Conservation (phyloP, 2,329 filamentous ascomycete species). For the Cordyceps tenuipes region DNA sequence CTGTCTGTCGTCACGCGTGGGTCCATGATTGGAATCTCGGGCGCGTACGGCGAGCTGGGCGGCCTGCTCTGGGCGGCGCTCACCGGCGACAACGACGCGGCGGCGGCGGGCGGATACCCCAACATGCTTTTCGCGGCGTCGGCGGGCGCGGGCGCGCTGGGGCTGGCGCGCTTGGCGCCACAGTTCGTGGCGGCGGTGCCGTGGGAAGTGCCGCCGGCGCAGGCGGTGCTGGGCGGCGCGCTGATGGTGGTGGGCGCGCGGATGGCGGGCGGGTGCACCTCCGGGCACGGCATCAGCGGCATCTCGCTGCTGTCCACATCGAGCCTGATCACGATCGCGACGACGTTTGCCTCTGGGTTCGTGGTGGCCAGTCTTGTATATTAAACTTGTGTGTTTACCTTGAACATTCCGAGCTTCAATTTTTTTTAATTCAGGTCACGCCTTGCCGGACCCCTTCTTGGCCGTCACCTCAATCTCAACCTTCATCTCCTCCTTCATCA, state of each 20-base stretch:
- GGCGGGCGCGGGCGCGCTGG: constrained; percentile 38
- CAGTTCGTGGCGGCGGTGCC: constrained; percentile 20
- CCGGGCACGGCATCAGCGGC: constrained; percentile 61
- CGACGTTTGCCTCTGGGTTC: constrained; percentile 46
- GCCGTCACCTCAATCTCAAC: constrained; percentile 38
- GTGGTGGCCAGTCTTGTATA: constrained; percentile 17
- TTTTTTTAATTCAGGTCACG: background rate
- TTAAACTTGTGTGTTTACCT: too few species aligned
- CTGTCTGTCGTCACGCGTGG: constrained; percentile 45
- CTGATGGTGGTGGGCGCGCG: constrained; percentile 52
- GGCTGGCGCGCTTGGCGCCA: constrained; percentile 26
- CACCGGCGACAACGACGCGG: constrained; percentile 20
- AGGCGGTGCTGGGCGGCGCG: constrained; percentile 45
- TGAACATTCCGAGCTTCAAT: background rate
- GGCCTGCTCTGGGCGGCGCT: constrained; percentile 41
- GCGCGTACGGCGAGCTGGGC: constrained; percentile 53
- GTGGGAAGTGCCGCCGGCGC: constrained; percentile 24
- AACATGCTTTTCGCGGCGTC: constrained; percentile 46
- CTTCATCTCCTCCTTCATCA: constrained; percentile 43
- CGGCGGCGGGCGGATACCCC: constrained; percentile 23
- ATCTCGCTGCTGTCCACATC: constrained; percentile 53
- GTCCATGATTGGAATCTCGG: constrained; percentile 51
- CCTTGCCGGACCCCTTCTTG: constrained; percentile 19
- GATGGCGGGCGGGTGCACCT: constrained; percentile 58
- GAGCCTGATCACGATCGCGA: constrained; percentile 52